Conservation (phyloP, 2,329 filamentous ascomycete genomes). For the Xylaria sp. region DNA sequence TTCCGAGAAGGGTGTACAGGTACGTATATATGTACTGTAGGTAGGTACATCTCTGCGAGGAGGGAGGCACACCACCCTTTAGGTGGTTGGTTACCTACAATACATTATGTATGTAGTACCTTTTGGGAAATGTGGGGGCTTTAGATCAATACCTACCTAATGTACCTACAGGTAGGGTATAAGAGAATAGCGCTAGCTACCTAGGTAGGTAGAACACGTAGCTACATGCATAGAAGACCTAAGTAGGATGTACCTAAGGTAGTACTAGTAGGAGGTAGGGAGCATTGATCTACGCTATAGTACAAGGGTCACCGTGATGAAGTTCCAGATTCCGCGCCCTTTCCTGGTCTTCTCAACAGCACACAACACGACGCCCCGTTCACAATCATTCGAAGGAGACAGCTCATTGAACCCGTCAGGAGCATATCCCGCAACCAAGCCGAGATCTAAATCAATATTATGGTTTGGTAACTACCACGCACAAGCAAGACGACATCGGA, state of each 20-base stretch:
- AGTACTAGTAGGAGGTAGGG: too few species aligned
- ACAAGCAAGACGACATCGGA: neutral
- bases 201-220: too few species aligned
- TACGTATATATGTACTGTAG: too few species aligned
- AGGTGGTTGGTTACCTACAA: too few species aligned
- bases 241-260: too few species aligned
- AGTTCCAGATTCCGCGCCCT: neutral
- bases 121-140: neutral
- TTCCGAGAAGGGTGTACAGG: neutral
- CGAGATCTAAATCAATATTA: too few species aligned
- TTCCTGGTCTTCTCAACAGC: neutral
- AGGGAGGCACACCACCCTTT: neutral
- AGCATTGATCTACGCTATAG: too few species aligned
- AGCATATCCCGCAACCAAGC: neutral
- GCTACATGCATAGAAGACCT: too few species aligned
- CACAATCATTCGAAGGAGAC: neutral
- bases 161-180: too few species aligned
- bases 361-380: neutral
- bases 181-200: too few species aligned
- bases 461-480: neutral
- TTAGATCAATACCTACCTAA: too few species aligned
- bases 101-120: too few species aligned
- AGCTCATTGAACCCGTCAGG: neutral
- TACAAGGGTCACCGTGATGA: neutral
- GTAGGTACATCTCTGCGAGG: neutral